Conservation (phyloP, 441 rosid species). For the Syzygium malaccense region DNA sequence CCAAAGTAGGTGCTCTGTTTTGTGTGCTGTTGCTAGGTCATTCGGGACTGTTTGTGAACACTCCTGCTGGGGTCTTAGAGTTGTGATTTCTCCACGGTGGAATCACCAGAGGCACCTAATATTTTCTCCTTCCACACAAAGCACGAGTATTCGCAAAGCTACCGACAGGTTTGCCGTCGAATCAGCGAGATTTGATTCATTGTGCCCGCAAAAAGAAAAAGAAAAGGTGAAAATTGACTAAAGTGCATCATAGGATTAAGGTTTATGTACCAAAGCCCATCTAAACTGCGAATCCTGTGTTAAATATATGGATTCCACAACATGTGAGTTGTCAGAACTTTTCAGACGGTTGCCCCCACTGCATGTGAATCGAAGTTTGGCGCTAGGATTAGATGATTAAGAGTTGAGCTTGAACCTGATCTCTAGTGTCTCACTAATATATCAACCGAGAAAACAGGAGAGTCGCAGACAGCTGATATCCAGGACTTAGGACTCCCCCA, state of each 20-base stretch:
- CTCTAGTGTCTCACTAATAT: not conserved
- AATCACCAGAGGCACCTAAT: too few relatives aligned
- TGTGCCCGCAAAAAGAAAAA: not conserved
- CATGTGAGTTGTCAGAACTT: not conserved
- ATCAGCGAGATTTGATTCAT: not conserved
- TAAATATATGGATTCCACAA: not conserved
- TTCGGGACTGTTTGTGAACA: not conserved
- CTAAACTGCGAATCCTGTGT: not conserved
- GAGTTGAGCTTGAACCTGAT: not conserved
- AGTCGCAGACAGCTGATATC: not conserved
- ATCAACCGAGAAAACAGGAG: not conserved
- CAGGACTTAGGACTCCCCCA: not conserved
- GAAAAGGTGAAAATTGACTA: not conserved
- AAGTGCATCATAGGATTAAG: too few relatives aligned
- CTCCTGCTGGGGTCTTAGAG: not conserved
- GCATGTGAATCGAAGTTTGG: not conserved
- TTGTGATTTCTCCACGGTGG: too few relatives aligned
- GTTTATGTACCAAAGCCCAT: not conserved
- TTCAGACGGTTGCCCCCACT: not conserved
- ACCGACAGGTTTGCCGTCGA: not conserved
- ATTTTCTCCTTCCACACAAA: not conserved
- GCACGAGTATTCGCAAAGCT: not conserved
- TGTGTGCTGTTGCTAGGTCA: not conserved
- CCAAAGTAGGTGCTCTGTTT: not conserved
- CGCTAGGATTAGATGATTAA: not conserved